These are phyloP conservation scores for Clonostachys sp. DNA, from an alignment of 2,329 filamentous ascomycete species.

Conservation along the genomic window DNA sequence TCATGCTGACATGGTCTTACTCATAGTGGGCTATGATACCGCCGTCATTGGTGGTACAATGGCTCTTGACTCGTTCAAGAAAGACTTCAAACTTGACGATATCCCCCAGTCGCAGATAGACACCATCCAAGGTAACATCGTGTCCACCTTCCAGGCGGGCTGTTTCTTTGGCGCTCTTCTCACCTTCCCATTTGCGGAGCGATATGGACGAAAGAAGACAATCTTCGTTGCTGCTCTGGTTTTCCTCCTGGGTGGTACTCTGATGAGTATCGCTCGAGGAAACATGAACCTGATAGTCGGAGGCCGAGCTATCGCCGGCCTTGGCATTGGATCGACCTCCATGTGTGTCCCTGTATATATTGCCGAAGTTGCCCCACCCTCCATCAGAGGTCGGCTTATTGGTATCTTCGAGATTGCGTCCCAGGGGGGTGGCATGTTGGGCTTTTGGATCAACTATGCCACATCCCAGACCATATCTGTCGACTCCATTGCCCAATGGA, in stretches of 20 bases:
- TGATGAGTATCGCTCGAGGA: constrained; percentile 25
- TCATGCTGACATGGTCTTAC: neutral
- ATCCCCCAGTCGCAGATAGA: constrained; percentile 16
- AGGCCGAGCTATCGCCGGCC: constrained; percentile 44
- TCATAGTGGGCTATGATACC: constrained; percentile 26
- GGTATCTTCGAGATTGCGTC: constrained; percentile 42
- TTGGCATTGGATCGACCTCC: constrained; percentile 46
- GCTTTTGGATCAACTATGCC: constrained; percentile 30
- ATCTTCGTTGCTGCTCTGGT: constrained; percentile 36
- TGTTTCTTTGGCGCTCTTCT: constrained; percentile 32
- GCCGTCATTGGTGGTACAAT: constrained; percentile 32
- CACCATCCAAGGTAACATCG: constrained; percentile 29
- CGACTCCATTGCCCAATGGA: constrained; percentile 25
- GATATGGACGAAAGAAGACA: constrained; percentile 37
- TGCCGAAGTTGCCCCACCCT: constrained; percentile 36
- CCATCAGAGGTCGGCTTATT: constrained; percentile 43
- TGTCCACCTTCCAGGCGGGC: constrained; percentile 29
- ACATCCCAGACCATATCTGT: constrained; percentile 19
- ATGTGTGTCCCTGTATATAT: constrained; percentile 40
- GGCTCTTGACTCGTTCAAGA: constrained; percentile 26
- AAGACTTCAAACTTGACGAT: constrained; percentile 23
- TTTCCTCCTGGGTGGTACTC: constrained; percentile 28
- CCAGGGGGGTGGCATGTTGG: constrained; percentile 24
- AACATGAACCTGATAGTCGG: constrained; percentile 32
- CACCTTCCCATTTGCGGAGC: constrained; percentile 40